Evolutionary conservation across 2,329 filamentous ascomycete species (phyloP).

Genomic region (Ceratocystis ficicola): DNA sequence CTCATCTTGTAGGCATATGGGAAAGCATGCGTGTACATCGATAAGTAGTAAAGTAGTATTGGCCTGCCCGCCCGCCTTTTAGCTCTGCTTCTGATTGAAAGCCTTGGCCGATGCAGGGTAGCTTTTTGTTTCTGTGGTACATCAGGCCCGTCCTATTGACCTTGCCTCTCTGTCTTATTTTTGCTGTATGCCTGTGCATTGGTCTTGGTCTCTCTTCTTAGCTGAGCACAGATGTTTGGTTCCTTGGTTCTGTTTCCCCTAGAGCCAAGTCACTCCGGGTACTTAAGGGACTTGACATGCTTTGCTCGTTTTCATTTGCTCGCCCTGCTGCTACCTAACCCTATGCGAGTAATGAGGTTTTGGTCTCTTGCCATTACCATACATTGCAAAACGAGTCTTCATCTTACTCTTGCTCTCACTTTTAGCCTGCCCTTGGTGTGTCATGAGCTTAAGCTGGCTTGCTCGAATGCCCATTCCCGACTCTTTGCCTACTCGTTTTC

Average conservation of each 20-base stretch:
- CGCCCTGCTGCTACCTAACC: slow-evolving; percentile 4
- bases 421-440: background rate
- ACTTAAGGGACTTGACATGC: too few species aligned
- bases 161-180: background rate
- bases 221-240: slow-evolving; percentile 13
- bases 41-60: background rate
- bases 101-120: background rate
- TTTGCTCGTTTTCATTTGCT: background rate
- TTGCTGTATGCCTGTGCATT: background rate
- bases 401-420: background rate
- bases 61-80: background rate
- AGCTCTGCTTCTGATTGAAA: background rate
- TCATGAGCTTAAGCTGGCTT: background rate
- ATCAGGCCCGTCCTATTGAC: background rate
- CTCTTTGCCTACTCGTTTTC: background rate
- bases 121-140: slow-evolving; percentile 1
- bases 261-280: background rate
- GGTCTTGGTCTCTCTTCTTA: background rate
- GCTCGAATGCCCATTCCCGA: background rate
- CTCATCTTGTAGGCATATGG: background rate
- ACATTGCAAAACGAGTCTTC: background rate
- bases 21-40: background rate
- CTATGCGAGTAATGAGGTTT: background rate
- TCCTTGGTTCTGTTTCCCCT: slow-evolving; percentile 6
- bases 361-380: background rate